Evolutionary conservation across 139 green algal genomes (phyloP).

Genomic region (Tetraselmis chui): DNA sequence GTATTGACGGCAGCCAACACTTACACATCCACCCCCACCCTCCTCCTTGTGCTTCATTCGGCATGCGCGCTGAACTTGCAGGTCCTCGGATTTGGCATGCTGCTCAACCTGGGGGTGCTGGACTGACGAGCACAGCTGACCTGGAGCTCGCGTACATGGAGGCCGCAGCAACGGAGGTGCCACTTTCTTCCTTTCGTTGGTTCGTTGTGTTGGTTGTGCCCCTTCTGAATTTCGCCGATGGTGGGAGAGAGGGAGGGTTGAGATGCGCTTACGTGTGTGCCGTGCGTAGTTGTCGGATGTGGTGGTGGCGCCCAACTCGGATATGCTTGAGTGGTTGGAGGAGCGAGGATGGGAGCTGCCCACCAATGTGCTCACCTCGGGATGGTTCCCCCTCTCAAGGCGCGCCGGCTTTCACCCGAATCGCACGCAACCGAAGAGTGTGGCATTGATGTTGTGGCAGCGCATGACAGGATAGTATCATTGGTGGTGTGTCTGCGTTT

Average conservation of each 20-base stretch:
- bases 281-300: neutral
- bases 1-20: too few relatives aligned
- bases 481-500: too few relatives aligned
- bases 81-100: neutral
- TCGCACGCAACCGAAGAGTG: too few relatives aligned
- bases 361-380: neutral
- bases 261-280: too few relatives aligned
- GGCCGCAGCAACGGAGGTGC: neutral
- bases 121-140: neutral
- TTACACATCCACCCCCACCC: too few relatives aligned
- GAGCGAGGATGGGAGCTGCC: neutral
- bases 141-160: neutral
- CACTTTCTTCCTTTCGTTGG: neutral
- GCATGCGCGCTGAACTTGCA: too few relatives aligned
- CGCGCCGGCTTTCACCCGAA: neutral
- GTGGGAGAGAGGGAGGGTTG: too few relatives aligned
- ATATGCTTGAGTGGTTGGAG: neutral
- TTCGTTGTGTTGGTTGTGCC: too few relatives aligned
- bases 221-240: too few relatives aligned
- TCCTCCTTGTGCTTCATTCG: too few relatives aligned
- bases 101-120: neutral
- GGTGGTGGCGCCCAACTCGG: neutral
- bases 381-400: neutral
- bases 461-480: too few relatives aligned
- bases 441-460: too few relatives aligned